Evolutionary conservation across 1,284 basidiomycete species (phyloP), one percentile per base, ranked within the genome.

Genomic region (Takashimella koratensis): DNA sequence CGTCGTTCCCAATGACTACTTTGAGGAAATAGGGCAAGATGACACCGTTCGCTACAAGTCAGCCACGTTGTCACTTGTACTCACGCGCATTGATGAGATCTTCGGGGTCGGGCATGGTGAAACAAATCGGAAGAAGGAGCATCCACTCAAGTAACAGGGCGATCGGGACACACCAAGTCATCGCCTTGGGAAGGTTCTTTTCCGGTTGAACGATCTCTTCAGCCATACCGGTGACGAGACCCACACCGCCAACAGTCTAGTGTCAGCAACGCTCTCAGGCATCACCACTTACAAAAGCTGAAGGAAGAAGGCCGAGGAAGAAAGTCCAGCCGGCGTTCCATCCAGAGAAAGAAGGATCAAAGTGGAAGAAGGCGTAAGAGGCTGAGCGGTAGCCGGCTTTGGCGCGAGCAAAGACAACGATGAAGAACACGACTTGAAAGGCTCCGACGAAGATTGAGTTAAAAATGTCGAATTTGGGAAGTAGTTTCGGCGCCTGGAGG

Each of bases 241-340:
- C 56, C 0, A 53, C 53, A 0, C 53, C 56, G 12, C 43, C 47
- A 48, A 52, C 54, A 6, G 50, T 39, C 42, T 44, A 4, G 19
- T 12, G 19, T 12, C 2, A 3, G 11, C 16, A n/a, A n/a, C 19
- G 3, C 8, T 2, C 16, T 47, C 10, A 20, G 5, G 20, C 46
- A 12, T 6, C 43, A 24, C n/a, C n/a, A n/a, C n/a, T n/a, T n/a
- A n/a, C 27, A 24, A 54, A 58, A 4, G 53, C 52, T 5, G 53
- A 43, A 12, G 56, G 56, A 3, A 58, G 50, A 45, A 58, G 54
- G 8, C 56, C 56, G 36, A 58, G 54, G 53, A 58, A 58, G 19
- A 58, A 58, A 4, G 56, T 58, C 56, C 56, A 58, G 19, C 25
- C 53, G 3, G 49, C 21, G 16, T 53, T 53, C 53, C 53, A 58